Evolutionary conservation across 768 basidiomycete species (phyloP).

Genomic region (Xerocomellus dryophilus): DNA sequence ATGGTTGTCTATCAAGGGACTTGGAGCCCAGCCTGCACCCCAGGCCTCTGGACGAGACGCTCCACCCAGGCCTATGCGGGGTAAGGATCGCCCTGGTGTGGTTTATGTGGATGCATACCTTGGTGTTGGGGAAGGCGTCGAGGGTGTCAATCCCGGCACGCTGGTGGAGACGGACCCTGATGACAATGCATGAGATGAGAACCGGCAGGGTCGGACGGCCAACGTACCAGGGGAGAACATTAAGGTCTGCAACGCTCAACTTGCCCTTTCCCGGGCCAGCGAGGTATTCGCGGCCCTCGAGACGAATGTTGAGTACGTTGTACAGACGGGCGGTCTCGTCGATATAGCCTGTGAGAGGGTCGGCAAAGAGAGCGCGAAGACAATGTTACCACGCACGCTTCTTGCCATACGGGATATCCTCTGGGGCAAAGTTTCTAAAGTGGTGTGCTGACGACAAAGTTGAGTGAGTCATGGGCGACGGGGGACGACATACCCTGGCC

Average conservation of each 20-base stretch:
- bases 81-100: neutral
- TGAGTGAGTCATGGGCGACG: slow-evolving; percentile 6
- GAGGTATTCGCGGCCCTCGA: slow-evolving; percentile 73
- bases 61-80: slow-evolving; percentile 29
- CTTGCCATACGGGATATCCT: slow-evolving; percentile 66
- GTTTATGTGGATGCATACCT: slow-evolving; percentile 34
- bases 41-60: slow-evolving; percentile 22
- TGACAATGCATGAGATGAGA: neutral
- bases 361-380: neutral
- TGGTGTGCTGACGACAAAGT: slow-evolving; percentile 50
- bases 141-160: slow-evolving; percentile 53
- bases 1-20: slow-evolving; percentile 5
- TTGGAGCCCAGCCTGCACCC: slow-evolving; percentile 23
- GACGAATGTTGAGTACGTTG: slow-evolving; percentile 75
- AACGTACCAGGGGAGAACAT: slow-evolving; percentile 58
- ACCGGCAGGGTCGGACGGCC: neutral
- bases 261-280: slow-evolving; percentile 71
- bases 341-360: slow-evolving; percentile 52
- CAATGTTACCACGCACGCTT: slow-evolving; percentile 42
- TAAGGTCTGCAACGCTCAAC: slow-evolving; percentile 71
- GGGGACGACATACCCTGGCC: slow-evolving; percentile 46
- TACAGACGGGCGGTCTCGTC: slow-evolving; percentile 84
- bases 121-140: slow-evolving; percentile 62
- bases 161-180: slow-evolving; percentile 53
- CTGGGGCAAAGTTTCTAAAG: slow-evolving; percentile 63